Percentiles rank a stretch among this genome's conserved stretches.
Conservation (phyloP, 1,284 basidiomycete species). For the Schizopora paradoxa region DNA sequence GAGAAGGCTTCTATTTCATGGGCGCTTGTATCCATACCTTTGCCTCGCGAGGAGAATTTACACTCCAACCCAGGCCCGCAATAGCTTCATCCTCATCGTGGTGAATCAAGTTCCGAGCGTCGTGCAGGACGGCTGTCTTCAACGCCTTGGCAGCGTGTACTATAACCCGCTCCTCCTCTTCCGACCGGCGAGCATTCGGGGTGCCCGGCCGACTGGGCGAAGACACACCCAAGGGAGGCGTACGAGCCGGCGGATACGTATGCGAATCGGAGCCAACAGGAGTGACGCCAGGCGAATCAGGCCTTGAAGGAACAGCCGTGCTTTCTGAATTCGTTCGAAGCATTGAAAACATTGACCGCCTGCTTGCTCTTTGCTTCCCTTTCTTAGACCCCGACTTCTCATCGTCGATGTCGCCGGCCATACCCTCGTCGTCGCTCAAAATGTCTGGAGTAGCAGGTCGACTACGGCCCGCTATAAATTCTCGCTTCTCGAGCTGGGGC, state of each 20-base stretch:
- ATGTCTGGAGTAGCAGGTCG: constrained; percentile 9
- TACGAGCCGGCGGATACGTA: constrained; percentile 12
- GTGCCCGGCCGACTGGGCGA: constrained; percentile 9
- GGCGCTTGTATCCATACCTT: constrained; percentile 40
- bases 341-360: background rate
- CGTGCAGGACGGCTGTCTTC: constrained; percentile 63
- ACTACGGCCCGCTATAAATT: constrained; percentile 10
- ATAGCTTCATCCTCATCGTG: constrained; percentile 32
- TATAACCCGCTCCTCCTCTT: constrained; percentile 30
- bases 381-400: constrained; percentile 25
- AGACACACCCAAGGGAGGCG: background rate
- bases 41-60: constrained; percentile 55
- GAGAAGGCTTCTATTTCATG: background rate
- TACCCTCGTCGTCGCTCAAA: constrained; percentile 12
- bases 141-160: constrained; percentile 59
- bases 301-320: constrained; percentile 12
- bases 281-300: constrained; percentile 8
- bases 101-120: constrained; percentile 61
- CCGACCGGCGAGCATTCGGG: constrained; percentile 13
- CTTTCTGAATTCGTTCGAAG: constrained; percentile 1
- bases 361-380: constrained; percentile 24
- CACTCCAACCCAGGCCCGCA: constrained; percentile 43
- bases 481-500: constrained; percentile 16
- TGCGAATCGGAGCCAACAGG: background rate
- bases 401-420: constrained; percentile 13